These are phyloP conservation scores for Aspergillus piperis DNA, from an alignment of 2,329 filamentous ascomycete genomes.

Conservation along the genomic window DNA sequence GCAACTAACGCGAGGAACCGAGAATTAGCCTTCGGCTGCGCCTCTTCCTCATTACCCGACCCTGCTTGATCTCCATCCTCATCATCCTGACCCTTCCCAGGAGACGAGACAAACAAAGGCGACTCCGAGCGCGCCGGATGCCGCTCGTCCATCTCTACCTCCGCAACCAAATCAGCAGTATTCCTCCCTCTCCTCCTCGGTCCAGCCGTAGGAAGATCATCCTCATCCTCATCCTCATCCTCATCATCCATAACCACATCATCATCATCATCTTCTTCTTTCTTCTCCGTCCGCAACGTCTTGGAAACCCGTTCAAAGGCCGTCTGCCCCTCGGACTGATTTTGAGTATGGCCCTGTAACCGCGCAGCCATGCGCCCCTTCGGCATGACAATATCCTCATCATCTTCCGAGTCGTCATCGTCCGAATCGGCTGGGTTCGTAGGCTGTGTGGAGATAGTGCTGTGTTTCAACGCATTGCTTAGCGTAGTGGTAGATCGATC, in stretches of 20 bases:
- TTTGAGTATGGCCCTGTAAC: slow-evolving; percentile 52
- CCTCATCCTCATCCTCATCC: slow-evolving; percentile 22
- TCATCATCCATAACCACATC: slow-evolving; percentile 24
- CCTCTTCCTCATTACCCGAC: slow-evolving; percentile 24
- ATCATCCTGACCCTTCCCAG: slow-evolving; percentile 11
- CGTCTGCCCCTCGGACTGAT: slow-evolving; percentile 29
- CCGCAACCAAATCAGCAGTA: slow-evolving; percentile 31
- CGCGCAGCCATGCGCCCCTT: slow-evolving; percentile 65
- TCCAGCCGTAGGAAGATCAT: slow-evolving; percentile 34
- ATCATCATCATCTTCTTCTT: slow-evolving; percentile 16
- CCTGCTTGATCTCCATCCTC: slow-evolving; percentile 11
- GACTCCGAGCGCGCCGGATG: slow-evolving; percentile 35
- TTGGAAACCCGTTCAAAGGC: slow-evolving; percentile 46
- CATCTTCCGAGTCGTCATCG: slow-evolving; percentile 38
- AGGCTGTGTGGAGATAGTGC: slow-evolving; percentile 3
- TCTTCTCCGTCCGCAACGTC: slow-evolving; percentile 21
- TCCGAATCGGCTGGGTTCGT: slow-evolving; percentile 8
- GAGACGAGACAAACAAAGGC: slow-evolving; percentile 49
- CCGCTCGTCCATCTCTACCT: slow-evolving; percentile 34
- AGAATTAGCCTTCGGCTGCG: slow-evolving; percentile 48
- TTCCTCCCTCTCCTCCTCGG: slow-evolving; percentile 30
- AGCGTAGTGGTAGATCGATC: slow-evolving; percentile 6
- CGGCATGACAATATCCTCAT: slow-evolving; percentile 58
- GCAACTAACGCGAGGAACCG: slow-evolving; percentile 72
- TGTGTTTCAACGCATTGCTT: slow-evolving; percentile 5